Conservation (phyloP, 176 grass and related monocot species). For the Bolboschoenus planiculmis region DNA sequence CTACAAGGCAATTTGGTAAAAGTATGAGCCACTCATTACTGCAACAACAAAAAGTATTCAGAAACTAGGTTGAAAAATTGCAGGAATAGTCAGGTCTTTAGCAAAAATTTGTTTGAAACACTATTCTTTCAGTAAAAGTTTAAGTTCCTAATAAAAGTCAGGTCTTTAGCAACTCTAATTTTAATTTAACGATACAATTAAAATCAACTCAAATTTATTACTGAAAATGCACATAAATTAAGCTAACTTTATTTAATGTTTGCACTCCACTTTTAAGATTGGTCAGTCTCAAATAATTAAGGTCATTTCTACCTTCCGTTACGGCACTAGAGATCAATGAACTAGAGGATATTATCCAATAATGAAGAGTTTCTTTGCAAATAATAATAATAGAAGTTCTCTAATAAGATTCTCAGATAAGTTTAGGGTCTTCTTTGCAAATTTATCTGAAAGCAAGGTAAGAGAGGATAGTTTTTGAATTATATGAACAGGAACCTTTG, state of each 20-base stretch:
- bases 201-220: not conserved
- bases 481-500: constrained; percentile 47
- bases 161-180: not conserved
- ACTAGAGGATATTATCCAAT: not conserved
- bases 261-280: not conserved
- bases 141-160: not conserved
- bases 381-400: not conserved
- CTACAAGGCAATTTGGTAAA: not conserved
- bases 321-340: not conserved
- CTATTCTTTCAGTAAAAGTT: too few relatives aligned
- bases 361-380: not conserved
- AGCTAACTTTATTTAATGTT: not conserved
- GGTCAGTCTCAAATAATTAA: not conserved
- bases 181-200: not conserved
- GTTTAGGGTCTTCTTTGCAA: not conserved
- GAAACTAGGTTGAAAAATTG: too few relatives aligned
- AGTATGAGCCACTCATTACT: not conserved
- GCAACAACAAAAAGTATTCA: not conserved
- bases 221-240: not conserved
- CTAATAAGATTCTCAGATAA: not conserved
- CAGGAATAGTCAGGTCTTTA: too few relatives aligned
- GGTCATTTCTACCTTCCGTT: not conserved
- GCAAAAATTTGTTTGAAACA: too few relatives aligned
- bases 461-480: not conserved
- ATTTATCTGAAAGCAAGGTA: not conserved